phyloP scores from a whole-genome alignment of 2,329 filamentous ascomycete species.

The Diaporthe longicolla region DNA sequence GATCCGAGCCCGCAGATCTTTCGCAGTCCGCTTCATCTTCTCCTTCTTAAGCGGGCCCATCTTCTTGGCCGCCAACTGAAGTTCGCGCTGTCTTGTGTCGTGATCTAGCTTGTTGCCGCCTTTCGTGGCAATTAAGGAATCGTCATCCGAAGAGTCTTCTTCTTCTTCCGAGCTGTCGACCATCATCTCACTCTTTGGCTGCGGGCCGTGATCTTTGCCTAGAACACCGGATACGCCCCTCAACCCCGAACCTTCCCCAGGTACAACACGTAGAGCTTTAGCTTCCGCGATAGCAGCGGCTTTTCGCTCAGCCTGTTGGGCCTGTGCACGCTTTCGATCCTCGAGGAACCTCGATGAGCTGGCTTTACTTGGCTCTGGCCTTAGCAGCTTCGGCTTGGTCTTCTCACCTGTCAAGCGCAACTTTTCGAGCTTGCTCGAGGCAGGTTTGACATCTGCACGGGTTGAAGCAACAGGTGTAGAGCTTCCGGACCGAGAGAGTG shows the following conservation, averaged over 20 bases:
- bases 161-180: slow-evolving; percentile 84
- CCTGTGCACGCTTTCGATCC: slow-evolving; percentile 80
- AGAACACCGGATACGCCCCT: slow-evolving; percentile 76
- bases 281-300: slow-evolving; percentile 79
- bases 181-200: slow-evolving; percentile 92
- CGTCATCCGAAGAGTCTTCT: slow-evolving; percentile 74
- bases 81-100: slow-evolving; percentile 42
- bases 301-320: slow-evolving; percentile 80
- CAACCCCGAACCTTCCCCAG: slow-evolving; percentile 84
- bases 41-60: slow-evolving; percentile 86
- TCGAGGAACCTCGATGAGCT: slow-evolving; percentile 73
- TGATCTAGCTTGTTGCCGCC: slow-evolving; percentile 58
- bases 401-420: slow-evolving; percentile 51
- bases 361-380: slow-evolving; percentile 52
- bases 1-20: slow-evolving; percentile 94
- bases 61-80: slow-evolving; percentile 67
- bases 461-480: slow-evolving; percentile 45
- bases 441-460: slow-evolving; percentile 31
- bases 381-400: slow-evolving; percentile 51
- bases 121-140: slow-evolving; percentile 50
- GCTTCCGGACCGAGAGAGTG: slow-evolving; percentile 44
- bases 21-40: slow-evolving; percentile 83
- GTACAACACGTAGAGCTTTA: slow-evolving; percentile 68
- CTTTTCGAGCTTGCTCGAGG: slow-evolving; percentile 42
- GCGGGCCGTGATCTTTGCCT: slow-evolving; percentile 83